phyloP scores from a whole-genome alignment of 73 alveolate species.

The Paramecium biaurelia region DNA sequence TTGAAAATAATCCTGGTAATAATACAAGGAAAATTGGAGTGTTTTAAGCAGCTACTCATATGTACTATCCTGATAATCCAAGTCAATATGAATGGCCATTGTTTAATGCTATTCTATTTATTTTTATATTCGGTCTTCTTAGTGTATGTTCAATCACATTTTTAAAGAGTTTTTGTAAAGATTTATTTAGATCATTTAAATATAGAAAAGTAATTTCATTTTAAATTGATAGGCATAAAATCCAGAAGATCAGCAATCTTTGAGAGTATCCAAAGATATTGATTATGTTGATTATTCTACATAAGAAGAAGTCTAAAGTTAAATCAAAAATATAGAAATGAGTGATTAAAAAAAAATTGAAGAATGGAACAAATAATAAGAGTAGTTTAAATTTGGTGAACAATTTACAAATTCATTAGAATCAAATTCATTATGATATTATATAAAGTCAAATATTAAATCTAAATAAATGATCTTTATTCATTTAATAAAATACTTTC shows the following conservation, averaged over 20 bases:
- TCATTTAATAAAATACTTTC: too few relatives aligned
- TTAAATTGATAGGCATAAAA: background rate
- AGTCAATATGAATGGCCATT: constrained; percentile 27
- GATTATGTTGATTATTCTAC: constrained; percentile 8
- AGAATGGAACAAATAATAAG: constrained; percentile 2
- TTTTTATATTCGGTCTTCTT: background rate
- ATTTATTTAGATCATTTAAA: constrained; percentile 18
- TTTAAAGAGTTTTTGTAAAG: background rate
- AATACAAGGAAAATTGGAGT: background rate
- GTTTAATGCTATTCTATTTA: background rate
- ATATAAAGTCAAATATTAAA: background rate
- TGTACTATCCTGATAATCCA: background rate
- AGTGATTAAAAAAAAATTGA: constrained; percentile 14
- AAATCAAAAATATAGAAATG: background rate
- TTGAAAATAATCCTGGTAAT: constrained; percentile 36
- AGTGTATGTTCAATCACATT: background rate
- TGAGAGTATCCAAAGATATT: background rate
- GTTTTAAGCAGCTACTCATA: background rate
- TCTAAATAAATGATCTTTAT: constrained; percentile 61
- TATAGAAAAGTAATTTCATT: background rate
- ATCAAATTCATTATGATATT: constrained; percentile 26
- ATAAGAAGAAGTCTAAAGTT: background rate
- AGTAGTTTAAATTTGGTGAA: background rate
- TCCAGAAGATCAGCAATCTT: background rate
- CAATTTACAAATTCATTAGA: background rate